phyloP scores from a whole-genome alignment of 805 yeast species.

The Saturnispora mendoncae region DNA sequence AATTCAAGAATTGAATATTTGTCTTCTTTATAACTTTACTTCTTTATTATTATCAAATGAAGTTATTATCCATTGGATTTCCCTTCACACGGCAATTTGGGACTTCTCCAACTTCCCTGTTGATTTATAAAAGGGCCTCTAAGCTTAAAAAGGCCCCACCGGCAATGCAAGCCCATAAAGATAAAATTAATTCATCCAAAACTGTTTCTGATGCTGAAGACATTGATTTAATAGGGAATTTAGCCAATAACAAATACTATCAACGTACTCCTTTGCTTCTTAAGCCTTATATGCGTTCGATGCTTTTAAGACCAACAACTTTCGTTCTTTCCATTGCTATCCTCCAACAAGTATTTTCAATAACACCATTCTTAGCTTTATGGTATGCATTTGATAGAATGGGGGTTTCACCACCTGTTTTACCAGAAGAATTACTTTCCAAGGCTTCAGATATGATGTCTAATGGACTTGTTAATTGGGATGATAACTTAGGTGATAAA shows the following conservation, averaged over 20 bases:
- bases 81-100: background rate
- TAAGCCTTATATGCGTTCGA: slow-evolving; percentile 26
- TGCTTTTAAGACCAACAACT: slow-evolving; percentile 27
- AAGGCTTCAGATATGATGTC: slow-evolving; percentile 41
- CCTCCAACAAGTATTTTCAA: slow-evolving; percentile 45
- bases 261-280: slow-evolving; percentile 24
- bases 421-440: slow-evolving; percentile 41
- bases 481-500: slow-evolving; percentile 23
- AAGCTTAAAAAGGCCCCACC: slow-evolving; percentile 12
- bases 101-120: background rate
- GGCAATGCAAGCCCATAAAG: background rate
- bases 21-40: slow-evolving; percentile 17
- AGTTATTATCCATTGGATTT: background rate
- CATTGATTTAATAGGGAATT: slow-evolving; percentile 16
- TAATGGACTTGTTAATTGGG: slow-evolving; percentile 26
- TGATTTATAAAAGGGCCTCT: slow-evolving; percentile 19
- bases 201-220: slow-evolving; percentile 16
- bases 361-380: slow-evolving; percentile 41
- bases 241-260: slow-evolving; percentile 27
- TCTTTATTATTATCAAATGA: background rate
- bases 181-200: too few relatives aligned
- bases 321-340: slow-evolving; percentile 39
- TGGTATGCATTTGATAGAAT: slow-evolving; percentile 43
- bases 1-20: slow-evolving; percentile 41
- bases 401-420: slow-evolving; percentile 34